Percentiles rank a stretch among this genome's conserved stretches.
These are phyloP conservation scores for Sporothrix humicola DNA, from an alignment of 2,329 filamentous ascomycete species.

Conservation along the genomic window DNA sequence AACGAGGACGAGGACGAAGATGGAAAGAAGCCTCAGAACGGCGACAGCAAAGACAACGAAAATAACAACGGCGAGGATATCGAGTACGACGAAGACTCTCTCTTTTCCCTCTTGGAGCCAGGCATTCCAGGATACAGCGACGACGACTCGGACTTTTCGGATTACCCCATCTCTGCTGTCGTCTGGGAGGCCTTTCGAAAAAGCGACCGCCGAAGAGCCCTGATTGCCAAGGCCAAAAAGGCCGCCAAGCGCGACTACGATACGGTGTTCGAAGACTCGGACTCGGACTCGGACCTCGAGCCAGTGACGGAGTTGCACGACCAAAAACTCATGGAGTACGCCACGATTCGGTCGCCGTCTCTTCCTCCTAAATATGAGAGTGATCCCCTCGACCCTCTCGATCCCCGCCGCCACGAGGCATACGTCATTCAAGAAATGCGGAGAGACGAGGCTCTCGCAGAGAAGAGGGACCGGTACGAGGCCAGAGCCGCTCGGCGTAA, in stretches of 20 bases:
- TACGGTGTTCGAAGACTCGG: not conserved
- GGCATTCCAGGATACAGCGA: not conserved
- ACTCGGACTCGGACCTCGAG: not conserved
- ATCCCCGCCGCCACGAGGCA: not conserved
- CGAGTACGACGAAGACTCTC: not conserved
- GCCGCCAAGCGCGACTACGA: not conserved
- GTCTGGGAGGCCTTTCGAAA: not conserved
- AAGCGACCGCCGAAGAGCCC: not conserved
- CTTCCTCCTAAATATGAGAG: not conserved
- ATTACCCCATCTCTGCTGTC: not conserved
- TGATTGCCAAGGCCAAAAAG: not conserved
- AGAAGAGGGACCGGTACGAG: not conserved
- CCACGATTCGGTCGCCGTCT: not conserved
- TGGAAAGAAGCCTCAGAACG: not conserved
- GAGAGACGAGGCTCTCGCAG: not conserved
- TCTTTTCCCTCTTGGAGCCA: not conserved
- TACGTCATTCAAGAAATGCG: not conserved
- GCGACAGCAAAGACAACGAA: not conserved
- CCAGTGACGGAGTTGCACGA: not conserved
- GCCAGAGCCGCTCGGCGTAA: not conserved
- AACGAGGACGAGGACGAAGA: not conserved
- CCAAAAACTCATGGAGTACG: not conserved
- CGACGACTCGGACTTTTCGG: not conserved
- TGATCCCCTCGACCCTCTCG: not conserved
- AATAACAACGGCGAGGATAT: not conserved